Conservation (phyloP, 2,329 filamentous ascomycete genomes). For the Peltaster fructicola region DNA sequence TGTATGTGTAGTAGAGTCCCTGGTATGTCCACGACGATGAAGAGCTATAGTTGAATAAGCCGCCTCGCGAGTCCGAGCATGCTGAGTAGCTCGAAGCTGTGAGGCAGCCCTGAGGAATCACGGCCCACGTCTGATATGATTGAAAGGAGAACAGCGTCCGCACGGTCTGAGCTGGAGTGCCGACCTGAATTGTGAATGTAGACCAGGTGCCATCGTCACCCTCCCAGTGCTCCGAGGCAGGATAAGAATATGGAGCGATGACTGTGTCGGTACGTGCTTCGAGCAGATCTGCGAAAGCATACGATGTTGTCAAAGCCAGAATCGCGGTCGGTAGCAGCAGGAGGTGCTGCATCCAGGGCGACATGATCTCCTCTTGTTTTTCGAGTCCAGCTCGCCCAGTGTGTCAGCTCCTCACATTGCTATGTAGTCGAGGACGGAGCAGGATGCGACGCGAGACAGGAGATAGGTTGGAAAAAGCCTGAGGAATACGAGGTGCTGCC, state of each 20-base stretch:
- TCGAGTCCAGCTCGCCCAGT: too few relatives aligned
- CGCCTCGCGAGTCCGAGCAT: slow-evolving; percentile 41
- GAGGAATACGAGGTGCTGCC: too few relatives aligned
- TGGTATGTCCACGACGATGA: slow-evolving; percentile 43
- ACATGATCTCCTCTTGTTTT: too few relatives aligned
- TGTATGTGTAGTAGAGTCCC: slow-evolving; percentile 42
- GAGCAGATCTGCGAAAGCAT: slow-evolving; percentile 5
- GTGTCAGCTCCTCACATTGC: too few relatives aligned
- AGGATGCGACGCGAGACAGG: too few relatives aligned
- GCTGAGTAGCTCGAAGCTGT: slow-evolving; percentile 14
- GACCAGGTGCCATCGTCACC: slow-evolving; percentile 58
- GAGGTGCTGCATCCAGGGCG: slow-evolving; percentile 6
- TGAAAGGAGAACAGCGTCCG: slow-evolving; percentile 47
- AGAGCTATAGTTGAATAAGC: slow-evolving; percentile 34
- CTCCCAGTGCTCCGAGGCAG: slow-evolving; percentile 24
- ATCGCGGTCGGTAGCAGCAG: slow-evolving; percentile 11
- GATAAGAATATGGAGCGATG: slow-evolving; percentile 13
- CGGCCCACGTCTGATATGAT: slow-evolving; percentile 53
- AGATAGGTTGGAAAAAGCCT: too few relatives aligned
- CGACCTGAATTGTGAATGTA: slow-evolving; percentile 43
- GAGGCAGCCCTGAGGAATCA: slow-evolving; percentile 40
- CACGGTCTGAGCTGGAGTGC: slow-evolving; percentile 34
- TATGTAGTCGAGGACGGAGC: too few relatives aligned
- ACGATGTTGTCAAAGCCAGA: slow-evolving; percentile 7
- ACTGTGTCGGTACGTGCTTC: slow-evolving; percentile 6